Conservation (phyloP, 2,329 filamentous ascomycete species). For the Diaporthe amygdali region DNA sequence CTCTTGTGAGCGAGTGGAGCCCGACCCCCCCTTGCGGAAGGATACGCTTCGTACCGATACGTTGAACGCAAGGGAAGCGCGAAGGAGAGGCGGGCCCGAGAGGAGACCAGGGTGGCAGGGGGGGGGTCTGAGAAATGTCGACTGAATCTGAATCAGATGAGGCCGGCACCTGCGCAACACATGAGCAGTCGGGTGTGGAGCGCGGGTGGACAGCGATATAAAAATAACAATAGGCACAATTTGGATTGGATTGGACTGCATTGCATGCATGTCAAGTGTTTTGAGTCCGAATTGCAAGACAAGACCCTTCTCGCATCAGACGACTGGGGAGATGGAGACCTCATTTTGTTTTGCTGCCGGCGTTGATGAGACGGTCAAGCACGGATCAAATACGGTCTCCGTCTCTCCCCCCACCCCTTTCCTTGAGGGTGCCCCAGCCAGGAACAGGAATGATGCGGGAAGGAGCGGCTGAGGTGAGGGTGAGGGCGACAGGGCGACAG, state of each 20-base stretch:
- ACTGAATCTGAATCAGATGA: conserved; percentile 12
- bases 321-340: background rate
- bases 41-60: background rate
- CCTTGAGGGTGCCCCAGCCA: background rate
- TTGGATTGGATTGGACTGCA: background rate
- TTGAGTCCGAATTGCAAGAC: background rate
- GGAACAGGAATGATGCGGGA: background rate
- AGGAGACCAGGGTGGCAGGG: background rate
- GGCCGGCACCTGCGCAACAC: background rate
- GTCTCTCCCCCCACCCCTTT: background rate
- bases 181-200: background rate
- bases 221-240: conserved; percentile 7
- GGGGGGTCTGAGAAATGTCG: background rate
- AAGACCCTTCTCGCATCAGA: conserved; percentile 11
- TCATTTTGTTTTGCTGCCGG: background rate
- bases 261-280: background rate
- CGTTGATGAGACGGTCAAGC: background rate
- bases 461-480: background rate
- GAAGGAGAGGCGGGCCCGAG: background rate
- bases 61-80: background rate
- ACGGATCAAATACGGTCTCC: too few species aligned
- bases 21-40: background rate
- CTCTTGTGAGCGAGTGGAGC: background rate
- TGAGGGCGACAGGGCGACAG: background rate
- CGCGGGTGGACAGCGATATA: background rate